Base-by-base conservation (phyloP, 768 basidiomycete genomes). In the Podaxis sp. region DNA sequence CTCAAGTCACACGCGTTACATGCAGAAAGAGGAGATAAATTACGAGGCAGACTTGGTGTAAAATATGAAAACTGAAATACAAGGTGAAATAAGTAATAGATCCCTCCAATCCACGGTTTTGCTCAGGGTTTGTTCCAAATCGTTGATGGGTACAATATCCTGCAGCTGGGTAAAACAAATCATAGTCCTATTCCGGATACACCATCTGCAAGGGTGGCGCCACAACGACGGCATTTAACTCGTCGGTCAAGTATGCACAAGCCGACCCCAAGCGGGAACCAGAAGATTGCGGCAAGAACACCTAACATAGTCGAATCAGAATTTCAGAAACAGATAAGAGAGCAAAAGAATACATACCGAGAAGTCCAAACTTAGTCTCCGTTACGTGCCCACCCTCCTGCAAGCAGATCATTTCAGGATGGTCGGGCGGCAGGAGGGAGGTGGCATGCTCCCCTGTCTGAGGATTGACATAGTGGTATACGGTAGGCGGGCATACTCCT, bases 351-450 rank as follows among this genome's bases (percentile, higher is more conserved):
- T 1, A 72, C 85, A 67, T 70, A 87, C 90, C 92, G 7, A 93
- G 79, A 3, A 92, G 61, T 2, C 93, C 90, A 68, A 81, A 95
- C 51, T 79, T 84, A 22, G 87, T 84, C 38, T 85, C 75, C 3
- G 81, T 76, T 12, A 86, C 69, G 71, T 95, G 93, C n/a, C 74
- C 75, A 11, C 92, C 92, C 6, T 82, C 71, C 71, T 93, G 93
- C n/a, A 94, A 73, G 68, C 93, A 95, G 30, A 90, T 68, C 92
- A 93, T 94, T 74, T 91, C 86, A 0, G 91, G 93, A 69, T 94
- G 88, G 63, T 84, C 79, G 1, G 93, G 93, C 0, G 92, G 88
- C 2, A 91, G 77, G 2, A 87, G 72, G 0, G 92, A 88, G 1
- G 84, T 78, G 30, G 89, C 64, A 20, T 78, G 77, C 51, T 89